Evolutionary conservation across 768 basidiomycete genomes (phyloP).

Genomic region (Phanerodontia chrysosporium): DNA sequence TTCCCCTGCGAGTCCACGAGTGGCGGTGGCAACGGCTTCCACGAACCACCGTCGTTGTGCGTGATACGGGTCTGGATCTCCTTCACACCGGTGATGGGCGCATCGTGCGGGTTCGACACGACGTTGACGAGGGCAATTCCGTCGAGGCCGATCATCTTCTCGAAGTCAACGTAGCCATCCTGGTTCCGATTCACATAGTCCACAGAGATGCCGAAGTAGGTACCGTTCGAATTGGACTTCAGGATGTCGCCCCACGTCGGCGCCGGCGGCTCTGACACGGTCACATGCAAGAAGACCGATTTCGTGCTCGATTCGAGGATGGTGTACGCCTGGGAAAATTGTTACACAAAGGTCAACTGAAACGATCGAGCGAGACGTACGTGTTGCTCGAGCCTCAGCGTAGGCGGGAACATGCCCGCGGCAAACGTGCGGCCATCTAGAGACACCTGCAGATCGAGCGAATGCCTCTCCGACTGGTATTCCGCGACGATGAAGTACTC

Average conservation of each 20-base stretch:
- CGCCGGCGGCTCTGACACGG: constrained; percentile 70
- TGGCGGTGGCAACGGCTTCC: constrained; percentile 83
- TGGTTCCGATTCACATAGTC: constrained; percentile 90
- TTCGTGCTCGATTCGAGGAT: constrained; percentile 92
- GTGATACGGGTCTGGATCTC: constrained; percentile 83
- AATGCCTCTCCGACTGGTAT: constrained; percentile 48
- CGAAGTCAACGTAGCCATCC: constrained; percentile 90
- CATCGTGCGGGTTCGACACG: constrained; percentile 78
- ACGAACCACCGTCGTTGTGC: constrained; percentile 93
- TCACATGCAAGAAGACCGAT: constrained; percentile 93
- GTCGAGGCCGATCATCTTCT: constrained; percentile 94
- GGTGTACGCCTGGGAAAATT: constrained; percentile 68
- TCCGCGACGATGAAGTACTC: constrained; percentile 95
- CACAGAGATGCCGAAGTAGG: constrained; percentile 86
- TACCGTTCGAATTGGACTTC: constrained; percentile 98
- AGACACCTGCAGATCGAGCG: constrained; percentile 87
- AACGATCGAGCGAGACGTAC: constrained; percentile 39
- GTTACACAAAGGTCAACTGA: neutral
- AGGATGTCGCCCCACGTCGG: constrained; percentile 89
- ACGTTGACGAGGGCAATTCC: constrained; percentile 94
- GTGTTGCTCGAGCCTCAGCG: constrained; percentile 85
- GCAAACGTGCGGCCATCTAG: constrained; percentile 86
- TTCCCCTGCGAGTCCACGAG: constrained; percentile 68
- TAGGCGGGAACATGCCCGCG: constrained; percentile 84
- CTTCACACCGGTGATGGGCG: constrained; percentile 67